Evolutionary conservation across 2,329 filamentous ascomycete genomes (phyloP).

Genomic region (Diplodia intermedia): DNA sequence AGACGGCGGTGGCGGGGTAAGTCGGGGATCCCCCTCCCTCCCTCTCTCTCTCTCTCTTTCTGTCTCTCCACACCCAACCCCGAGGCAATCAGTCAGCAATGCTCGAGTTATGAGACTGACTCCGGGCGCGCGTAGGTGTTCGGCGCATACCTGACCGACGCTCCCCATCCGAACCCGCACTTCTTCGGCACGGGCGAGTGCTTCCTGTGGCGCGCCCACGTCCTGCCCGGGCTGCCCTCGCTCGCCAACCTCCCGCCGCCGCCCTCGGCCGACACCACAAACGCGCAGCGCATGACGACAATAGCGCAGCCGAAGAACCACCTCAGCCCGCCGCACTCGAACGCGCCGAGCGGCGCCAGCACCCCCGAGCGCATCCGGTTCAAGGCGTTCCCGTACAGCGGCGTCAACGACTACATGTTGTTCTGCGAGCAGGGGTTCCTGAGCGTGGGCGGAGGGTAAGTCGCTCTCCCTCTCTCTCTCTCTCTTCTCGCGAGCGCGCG

Average conservation of each 20-base stretch:
- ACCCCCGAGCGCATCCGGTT: constrained; percentile 83
- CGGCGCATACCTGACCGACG: constrained; percentile 91
- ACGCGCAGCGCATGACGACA: constrained; percentile 68
- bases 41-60: background rate
- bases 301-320: constrained; percentile 46
- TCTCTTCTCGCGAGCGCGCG: no score
- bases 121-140: constrained; percentile 64
- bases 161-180: constrained; percentile 78
- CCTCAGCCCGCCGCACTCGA: constrained; percentile 43
- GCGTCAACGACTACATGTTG: constrained; percentile 95
- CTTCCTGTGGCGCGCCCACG: constrained; percentile 82
- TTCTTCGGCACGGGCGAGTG: constrained; percentile 98
- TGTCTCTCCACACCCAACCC: no score
- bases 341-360: constrained; percentile 51
- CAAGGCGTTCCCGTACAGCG: constrained; percentile 96
- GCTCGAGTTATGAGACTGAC: constrained; percentile 28
- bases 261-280: constrained; percentile 70
- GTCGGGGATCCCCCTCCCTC: constrained; percentile 44
- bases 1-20: constrained; percentile 76
- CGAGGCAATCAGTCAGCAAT: background rate
- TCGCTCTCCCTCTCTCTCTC: constrained; percentile 26
- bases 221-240: constrained; percentile 62
- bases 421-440: constrained; percentile 87
- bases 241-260: constrained; percentile 70
- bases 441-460: constrained; percentile 79